These are phyloP conservation scores for Penicillium sp. DNA, from an alignment of 2,329 filamentous ascomycete genomes.

Conservation along the genomic window DNA sequence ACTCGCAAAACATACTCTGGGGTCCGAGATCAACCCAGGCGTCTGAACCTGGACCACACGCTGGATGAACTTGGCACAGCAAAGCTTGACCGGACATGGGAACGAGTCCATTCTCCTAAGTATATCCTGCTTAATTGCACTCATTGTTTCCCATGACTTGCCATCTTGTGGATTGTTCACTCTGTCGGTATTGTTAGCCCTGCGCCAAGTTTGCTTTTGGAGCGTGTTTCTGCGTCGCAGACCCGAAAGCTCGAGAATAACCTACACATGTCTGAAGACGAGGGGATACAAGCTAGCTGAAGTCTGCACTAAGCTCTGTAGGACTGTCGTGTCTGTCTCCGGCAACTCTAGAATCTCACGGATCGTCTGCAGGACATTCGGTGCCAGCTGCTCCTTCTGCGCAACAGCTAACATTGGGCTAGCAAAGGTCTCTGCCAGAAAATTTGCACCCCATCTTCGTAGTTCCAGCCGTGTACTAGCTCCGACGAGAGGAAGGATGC, in stretches of 20 bases:
- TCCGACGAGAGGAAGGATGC: conserved; percentile 87
- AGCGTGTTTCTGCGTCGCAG: neutral
- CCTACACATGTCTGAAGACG: conserved; percentile 86
- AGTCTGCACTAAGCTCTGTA: conserved; percentile 83
- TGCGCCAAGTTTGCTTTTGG: neutral
- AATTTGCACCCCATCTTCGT: conserved; percentile 93
- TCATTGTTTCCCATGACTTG: conserved; percentile 82
- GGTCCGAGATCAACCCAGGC: conserved; percentile 74
- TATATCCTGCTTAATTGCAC: conserved; percentile 83
- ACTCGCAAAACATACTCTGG: conserved; percentile 61
- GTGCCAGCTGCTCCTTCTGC: conserved; percentile 76
- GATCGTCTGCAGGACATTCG: conserved; percentile 74
- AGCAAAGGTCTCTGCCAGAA: conserved; percentile 92
- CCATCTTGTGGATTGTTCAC: conserved; percentile 81
- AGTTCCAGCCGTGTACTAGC: conserved; percentile 72
- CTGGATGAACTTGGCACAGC: conserved; percentile 97
- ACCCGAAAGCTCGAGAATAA: conserved; percentile 21
- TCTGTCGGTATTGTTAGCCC: conserved; percentile 52
- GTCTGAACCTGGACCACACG: conserved; percentile 90
- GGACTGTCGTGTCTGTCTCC: conserved; percentile 73
- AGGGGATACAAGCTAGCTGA: conserved; percentile 90
- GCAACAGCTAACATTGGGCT: conserved; percentile 75
- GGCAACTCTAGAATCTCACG: conserved; percentile 66
- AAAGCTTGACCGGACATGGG: conserved; percentile 73
- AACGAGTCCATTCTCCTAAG: conserved; percentile 83